These are phyloP conservation scores for Beauveria varroae DNA, from an alignment of 2,329 filamentous ascomycete species.

Conservation along the genomic window DNA sequence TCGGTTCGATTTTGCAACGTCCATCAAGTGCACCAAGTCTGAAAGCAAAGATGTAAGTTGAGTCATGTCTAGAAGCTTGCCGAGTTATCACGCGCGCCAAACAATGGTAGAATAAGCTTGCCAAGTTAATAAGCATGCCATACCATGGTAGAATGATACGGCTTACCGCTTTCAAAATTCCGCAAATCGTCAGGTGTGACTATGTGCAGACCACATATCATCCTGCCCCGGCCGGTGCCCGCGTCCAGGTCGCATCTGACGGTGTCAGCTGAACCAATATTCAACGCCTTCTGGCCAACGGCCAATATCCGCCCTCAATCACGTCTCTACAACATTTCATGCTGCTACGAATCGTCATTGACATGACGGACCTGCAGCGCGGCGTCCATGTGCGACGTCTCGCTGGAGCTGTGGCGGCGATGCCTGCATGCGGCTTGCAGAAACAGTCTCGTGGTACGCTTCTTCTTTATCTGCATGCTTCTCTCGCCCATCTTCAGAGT, in stretches of 20 bases:
- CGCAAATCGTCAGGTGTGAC: not conserved
- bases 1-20: not conserved
- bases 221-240: not conserved
- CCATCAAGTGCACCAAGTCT: not conserved
- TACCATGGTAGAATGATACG: no score
- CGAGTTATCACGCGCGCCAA: no score
- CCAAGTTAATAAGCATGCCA: no score
- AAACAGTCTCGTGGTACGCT: not conserved
- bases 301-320: not conserved
- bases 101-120: not conserved
- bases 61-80: not conserved
- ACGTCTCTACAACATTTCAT: not conserved
- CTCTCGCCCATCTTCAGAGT: not conserved
- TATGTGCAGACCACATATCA: not conserved
- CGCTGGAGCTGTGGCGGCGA: not conserved
- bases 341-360: not conserved
- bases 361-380: not conserved
- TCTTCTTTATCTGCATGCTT: not conserved
- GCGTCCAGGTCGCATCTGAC: not conserved
- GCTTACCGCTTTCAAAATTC: no score
- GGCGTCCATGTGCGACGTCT: not conserved
- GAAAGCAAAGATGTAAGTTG: not conserved
- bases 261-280: not conserved
- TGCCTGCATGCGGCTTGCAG: slow-evolving; percentile 1
- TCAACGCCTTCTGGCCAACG: not conserved